Evolutionary conservation across 495 filamentous ascomycete genomes (phyloP).

Genomic region (Trypethelium eluteriae): DNA sequence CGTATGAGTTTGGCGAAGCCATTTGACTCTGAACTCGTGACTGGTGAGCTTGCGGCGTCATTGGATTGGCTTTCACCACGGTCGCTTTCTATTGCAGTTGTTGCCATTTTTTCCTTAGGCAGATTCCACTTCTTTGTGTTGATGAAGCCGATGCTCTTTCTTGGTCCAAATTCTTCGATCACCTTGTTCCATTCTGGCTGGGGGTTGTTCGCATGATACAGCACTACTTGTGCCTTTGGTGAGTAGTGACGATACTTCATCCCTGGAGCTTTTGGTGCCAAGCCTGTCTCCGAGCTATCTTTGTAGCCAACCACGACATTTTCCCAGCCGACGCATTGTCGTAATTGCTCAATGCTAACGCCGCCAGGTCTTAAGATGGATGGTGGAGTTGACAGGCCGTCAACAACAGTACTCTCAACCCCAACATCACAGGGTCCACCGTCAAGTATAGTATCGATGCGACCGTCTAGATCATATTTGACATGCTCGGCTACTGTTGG

Average conservation of each 20-base stretch:
- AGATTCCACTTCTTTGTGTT: slow-evolving; percentile 33
- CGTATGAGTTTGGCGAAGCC: slow-evolving; percentile 3
- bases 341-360: slow-evolving; percentile 76
- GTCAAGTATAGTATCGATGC: slow-evolving; percentile 85
- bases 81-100: neutral
- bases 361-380: slow-evolving; percentile 81
- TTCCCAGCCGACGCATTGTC: slow-evolving; percentile 71
- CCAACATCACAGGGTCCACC: slow-evolving; percentile 80
- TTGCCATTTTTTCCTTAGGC: neutral
- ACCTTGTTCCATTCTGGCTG: slow-evolving; percentile 31
- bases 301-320: slow-evolving; percentile 64
- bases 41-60: neutral
- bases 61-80: neutral
- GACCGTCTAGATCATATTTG: slow-evolving; percentile 68
- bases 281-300: slow-evolving; percentile 51
- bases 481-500: slow-evolving; percentile 89
- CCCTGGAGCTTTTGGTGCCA: slow-evolving; percentile 71
- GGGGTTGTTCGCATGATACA: slow-evolving; percentile 56
- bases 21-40: neutral
- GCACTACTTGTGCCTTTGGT: slow-evolving; percentile 75
- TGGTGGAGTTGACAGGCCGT: slow-evolving; percentile 74
- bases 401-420: slow-evolving; percentile 94
- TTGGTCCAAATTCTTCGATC: slow-evolving; percentile 22
- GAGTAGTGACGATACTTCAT: slow-evolving; percentile 99
- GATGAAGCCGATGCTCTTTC: slow-evolving; percentile 34